Conservation (phyloP, 2,329 filamentous ascomycete species). For the Grosmannia penicillata region DNA sequence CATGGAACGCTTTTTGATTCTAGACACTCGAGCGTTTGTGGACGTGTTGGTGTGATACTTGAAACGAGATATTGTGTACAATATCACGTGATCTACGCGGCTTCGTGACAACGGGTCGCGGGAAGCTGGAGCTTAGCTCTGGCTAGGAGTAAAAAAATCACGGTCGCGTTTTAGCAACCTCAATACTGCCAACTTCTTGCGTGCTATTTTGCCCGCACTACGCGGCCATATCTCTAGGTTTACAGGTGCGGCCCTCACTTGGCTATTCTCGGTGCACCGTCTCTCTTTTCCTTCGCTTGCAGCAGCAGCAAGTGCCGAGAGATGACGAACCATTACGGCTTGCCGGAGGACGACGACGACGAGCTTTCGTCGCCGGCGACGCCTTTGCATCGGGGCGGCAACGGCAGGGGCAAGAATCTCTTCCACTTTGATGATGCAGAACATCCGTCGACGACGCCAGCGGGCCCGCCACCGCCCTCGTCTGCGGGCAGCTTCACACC, state of each 20-base stretch:
- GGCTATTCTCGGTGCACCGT: neutral
- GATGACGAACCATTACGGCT: slow-evolving; percentile 10
- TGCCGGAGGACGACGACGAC: slow-evolving; percentile 11
- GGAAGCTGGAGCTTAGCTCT: neutral
- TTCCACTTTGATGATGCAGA: slow-evolving; percentile 25
- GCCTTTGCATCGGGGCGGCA: slow-evolving; percentile 1
- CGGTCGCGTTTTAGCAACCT: neutral
- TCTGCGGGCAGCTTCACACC: slow-evolving; percentile 40
- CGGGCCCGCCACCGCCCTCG: slow-evolving; percentile 34
- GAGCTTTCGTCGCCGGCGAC: slow-evolving; percentile 8
- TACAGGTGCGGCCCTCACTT: too few species aligned
- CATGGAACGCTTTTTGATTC: too few species aligned
- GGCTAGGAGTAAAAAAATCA: neutral
- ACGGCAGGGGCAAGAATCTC: slow-evolving; percentile 11
- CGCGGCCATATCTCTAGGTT: too few species aligned
- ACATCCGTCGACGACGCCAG: slow-evolving; percentile 35
- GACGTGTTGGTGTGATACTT: too few species aligned
- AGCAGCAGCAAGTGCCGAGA: too few species aligned
- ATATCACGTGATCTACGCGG: neutral
- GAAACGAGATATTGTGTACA: too few species aligned
- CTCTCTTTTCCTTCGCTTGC: too few species aligned
- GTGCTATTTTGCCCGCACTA: too few species aligned
- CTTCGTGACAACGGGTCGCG: neutral
- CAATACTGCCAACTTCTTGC: too few species aligned
- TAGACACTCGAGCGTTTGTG: too few species aligned